Conservation (phyloP, 1,284 basidiomycete genomes). For the Prillingera fragicola region DNA sequence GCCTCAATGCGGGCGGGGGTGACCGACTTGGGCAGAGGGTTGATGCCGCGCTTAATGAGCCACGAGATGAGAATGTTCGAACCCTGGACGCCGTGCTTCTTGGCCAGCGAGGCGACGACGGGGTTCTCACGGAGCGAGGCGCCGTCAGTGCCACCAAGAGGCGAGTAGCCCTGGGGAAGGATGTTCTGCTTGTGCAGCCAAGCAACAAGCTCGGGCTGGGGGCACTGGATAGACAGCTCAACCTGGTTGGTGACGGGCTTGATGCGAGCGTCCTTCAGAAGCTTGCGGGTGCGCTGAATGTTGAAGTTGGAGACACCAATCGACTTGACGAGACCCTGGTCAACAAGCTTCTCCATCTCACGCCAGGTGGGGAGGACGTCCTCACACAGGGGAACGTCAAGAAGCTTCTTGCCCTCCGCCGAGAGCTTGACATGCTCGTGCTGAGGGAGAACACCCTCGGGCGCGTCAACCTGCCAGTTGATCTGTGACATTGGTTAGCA, state of each 20-base stretch:
- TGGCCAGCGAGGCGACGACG: conserved; percentile 58
- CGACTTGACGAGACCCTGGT: conserved; percentile 54
- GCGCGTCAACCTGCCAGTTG: conserved; percentile 42
- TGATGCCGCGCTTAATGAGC: conserved; percentile 69
- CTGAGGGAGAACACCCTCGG: conserved; percentile 31
- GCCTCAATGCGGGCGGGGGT: conserved; percentile 46
- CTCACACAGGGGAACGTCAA: conserved; percentile 61
- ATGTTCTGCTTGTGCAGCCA: conserved; percentile 57
- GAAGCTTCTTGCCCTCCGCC: conserved; percentile 48
- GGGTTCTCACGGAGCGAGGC: conserved; percentile 62
- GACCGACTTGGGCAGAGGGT: conserved; percentile 50
- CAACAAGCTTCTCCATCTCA: conserved; percentile 55
- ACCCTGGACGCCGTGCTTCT: conserved; percentile 63
- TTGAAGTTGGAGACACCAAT: conserved; percentile 68
- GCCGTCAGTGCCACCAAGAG: conserved; percentile 62
- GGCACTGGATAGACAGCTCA: conserved; percentile 74
- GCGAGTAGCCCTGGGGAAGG: conserved; percentile 71
- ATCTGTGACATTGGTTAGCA: conserved; percentile 20
- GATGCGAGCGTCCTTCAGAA: conserved; percentile 54
- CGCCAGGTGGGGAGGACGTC: conserved; percentile 64
- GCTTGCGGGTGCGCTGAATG: conserved; percentile 63
- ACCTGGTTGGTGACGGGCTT: conserved; percentile 66
- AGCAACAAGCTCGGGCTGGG: conserved; percentile 71
- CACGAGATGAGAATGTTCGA: conserved; percentile 74
- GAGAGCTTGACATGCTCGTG: conserved; percentile 36